Evolutionary conservation across 2,329 filamentous ascomycete genomes (phyloP), one percentile per base, ranked within the genome.

Genomic region (Botryotinia convoluta): DNA sequence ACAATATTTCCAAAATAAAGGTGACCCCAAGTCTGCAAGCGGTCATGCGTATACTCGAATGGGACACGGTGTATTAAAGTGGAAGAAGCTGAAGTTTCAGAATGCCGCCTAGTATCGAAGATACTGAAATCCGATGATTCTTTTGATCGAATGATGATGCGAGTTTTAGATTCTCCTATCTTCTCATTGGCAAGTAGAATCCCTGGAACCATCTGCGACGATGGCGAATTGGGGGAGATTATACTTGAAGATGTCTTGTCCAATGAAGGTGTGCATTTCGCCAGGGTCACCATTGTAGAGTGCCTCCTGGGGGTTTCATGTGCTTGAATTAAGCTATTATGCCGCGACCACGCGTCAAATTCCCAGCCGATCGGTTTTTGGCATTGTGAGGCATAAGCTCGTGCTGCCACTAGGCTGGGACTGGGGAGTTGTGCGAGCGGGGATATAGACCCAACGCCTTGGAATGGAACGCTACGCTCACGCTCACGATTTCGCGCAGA

Each of bases 21-120:
- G 63, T 81, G 79, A 1, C 83, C 84, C 82, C 83, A 85, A 7
- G 81, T 81, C 48, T 82, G 81, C 14, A 86, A 80, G 63, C 82
- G 81, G 7, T 83, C 78, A 39, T 80, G 82, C 18, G 81, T 75
- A 73, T 79, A 77, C 72, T 76, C 45, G 63, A 78, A 76, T 51
- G 78, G 72, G 29, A 79, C 76, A 62, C 75, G 74, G 8, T 72
- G 72, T 22, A 54, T 45, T 22, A 44, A 18, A n/a, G 18, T 39
- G 32, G 26, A 48, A 14, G 54, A 39, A 22, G 44, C 39, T 20
- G 59, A 9, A 26, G 44, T 39, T 32, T 48, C 45, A 35, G n/a
- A 48, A 70, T 65, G 35, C 29, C 44, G 37, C 64, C 29, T 61
- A 20, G 32, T 61, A 69, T 64, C 8, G 26, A 6, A 61, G 2